phyloP scores from a whole-genome alignment of 2,329 filamentous ascomycete genomes.

The Aspergillus alliaceus region DNA sequence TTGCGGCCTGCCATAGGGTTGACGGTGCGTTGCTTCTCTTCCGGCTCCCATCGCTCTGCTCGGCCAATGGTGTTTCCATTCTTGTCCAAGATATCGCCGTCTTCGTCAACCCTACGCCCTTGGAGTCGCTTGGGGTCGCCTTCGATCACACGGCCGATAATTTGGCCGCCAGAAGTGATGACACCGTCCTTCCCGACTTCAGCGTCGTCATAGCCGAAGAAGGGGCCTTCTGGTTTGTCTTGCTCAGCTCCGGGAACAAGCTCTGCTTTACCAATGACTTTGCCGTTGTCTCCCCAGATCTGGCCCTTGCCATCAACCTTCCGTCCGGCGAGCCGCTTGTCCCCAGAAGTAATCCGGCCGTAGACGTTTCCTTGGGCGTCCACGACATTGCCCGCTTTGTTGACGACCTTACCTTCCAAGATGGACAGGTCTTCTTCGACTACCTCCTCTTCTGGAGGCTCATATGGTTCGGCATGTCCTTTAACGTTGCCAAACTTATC shows the following conservation, averaged over 20 bases:
- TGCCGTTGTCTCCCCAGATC: slow-evolving; percentile 64
- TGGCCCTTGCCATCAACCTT: slow-evolving; percentile 64
- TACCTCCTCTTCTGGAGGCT: slow-evolving; percentile 51
- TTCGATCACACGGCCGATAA: slow-evolving; percentile 59
- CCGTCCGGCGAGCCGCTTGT: slow-evolving; percentile 58
- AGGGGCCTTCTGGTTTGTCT: slow-evolving; percentile 54
- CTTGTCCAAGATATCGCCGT: slow-evolving; percentile 68
- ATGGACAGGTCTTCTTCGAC: slow-evolving; percentile 56
- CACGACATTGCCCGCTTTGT: slow-evolving; percentile 64
- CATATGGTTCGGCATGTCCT: slow-evolving; percentile 59
- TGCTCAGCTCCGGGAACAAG: slow-evolving; percentile 54
- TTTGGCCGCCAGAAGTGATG: slow-evolving; percentile 47
- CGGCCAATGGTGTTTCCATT: slow-evolving; percentile 67
- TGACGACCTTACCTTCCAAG: slow-evolving; percentile 63
- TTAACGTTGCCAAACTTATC: slow-evolving; percentile 71
- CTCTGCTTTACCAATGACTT: slow-evolving; percentile 60
- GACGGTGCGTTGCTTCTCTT: slow-evolving; percentile 54
- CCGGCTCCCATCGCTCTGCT: slow-evolving; percentile 68
- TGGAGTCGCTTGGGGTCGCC: slow-evolving; percentile 64
- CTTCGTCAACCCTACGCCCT: slow-evolving; percentile 66
- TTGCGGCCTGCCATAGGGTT: slow-evolving; percentile 59
- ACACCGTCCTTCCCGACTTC: slow-evolving; percentile 60
- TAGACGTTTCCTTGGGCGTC: slow-evolving; percentile 59
- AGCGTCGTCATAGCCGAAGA: slow-evolving; percentile 60
- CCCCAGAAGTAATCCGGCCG: slow-evolving; percentile 59